phyloP scores from a whole-genome alignment of 305 asterid species.

The Solanum hybrid region DNA sequence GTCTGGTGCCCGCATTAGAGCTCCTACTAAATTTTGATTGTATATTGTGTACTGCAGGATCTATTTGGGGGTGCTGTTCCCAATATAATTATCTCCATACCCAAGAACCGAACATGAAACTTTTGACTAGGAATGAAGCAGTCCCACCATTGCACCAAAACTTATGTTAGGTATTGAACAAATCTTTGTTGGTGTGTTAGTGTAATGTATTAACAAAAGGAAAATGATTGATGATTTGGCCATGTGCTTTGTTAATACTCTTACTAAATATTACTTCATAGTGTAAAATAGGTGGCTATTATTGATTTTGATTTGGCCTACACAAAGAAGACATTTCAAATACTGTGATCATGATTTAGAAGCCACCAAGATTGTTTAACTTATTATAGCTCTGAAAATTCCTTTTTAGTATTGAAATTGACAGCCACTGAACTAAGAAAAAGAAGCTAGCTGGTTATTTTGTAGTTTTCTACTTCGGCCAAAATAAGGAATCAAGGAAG shows the following conservation, averaged over 20 bases:
- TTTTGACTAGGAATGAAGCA: no score
- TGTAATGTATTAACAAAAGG: neutral
- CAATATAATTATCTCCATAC: neutral
- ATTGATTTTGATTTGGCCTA: neutral
- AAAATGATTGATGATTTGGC: neutral
- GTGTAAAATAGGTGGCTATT: neutral
- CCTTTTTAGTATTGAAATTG: neutral
- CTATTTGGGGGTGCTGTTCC: neutral
- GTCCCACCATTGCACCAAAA: no score
- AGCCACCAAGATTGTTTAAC: neutral
- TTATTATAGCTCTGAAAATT: neutral
- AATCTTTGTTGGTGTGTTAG: neutral
- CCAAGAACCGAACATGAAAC: no score
- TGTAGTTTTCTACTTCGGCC: neutral
- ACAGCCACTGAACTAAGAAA: neutral
- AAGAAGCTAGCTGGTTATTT: neutral
- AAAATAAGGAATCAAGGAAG: neutral
- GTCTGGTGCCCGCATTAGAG: no score
- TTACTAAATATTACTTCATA: neutral
- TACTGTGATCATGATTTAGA: neutral
- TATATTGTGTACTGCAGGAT: accelerated
- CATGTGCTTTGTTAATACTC: neutral
- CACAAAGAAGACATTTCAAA: neutral
- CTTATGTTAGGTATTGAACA: neutral
- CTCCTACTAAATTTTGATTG: no score